Evolutionary conservation across 2,329 filamentous ascomycete species (phyloP), one percentile per base, ranked within the genome.

Genomic region (Simplicillium aogashimaense): DNA sequence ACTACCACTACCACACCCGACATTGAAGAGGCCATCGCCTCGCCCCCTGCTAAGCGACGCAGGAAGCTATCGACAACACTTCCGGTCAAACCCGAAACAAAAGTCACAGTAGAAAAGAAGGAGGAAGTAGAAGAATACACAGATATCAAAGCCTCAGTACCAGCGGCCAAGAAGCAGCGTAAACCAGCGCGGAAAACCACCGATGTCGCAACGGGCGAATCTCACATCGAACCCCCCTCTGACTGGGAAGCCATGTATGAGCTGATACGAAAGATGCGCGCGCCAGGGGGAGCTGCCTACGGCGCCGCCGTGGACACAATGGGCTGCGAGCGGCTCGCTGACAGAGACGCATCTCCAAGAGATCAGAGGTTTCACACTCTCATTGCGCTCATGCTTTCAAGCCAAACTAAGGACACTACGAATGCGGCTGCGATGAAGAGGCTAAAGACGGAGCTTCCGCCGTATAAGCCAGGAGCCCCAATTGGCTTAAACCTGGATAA

Each of bases 231-330:
- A n/a, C 77, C 87, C 2, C 88, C 89, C 0, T 70, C 78, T 1
- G 79, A 88, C 56, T 95, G 92, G 92, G 78, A 87, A 46, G 74
- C 80, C 42, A 78, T 95, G 42, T 98, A 95, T 63, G 64, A 72
- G 29, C 65, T 77, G 1, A 83, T 94, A 35, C 81, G 82, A 53
- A 73, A 76, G 53, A 95, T 97, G 88, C 81, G 78, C 2, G 58
- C 61, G 4, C 57, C 63, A 0, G 72, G 70, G 3, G 72, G 71
- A 7, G 54, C 62, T 63, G 64, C 83, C 56, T 56, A 74, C 66
- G 61, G 83, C 74, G 92, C 92, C 1, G 85, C 90, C 1, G 92
- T 98, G 10, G 92, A 98, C 59, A 97, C 90, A 0, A 95, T 97
- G 89, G 92, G 92, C 10, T 98, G 92, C 61, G 88, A 88, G 61